Evolutionary conservation across 2,329 filamentous ascomycete genomes (phyloP), one percentile per base, ranked within the genome.

Genomic region (Cryphonectria radicalis): DNA sequence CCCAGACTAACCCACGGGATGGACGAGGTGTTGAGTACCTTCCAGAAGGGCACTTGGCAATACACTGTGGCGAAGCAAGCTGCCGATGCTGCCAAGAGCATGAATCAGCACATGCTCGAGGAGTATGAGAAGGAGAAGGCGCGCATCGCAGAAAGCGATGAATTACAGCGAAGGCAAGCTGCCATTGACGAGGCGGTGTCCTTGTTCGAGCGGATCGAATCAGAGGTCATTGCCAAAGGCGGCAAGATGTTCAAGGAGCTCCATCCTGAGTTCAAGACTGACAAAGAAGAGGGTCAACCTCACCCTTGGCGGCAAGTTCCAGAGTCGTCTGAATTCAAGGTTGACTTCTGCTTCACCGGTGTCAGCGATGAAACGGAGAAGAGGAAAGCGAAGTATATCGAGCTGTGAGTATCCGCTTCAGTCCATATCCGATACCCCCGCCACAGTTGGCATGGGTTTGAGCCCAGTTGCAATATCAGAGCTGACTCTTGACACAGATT

Each of bases 161-260:
- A 80, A 2, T 46, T 81, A 0, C 70, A 79, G 2, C 85, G 89
- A 77, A 93, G 93, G 78, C 81, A 83, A 66, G 81, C 82, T 7
- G 88, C 87, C 0, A 84, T 93, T 25, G 74, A 83, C 13, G 80
- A 84, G 10, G 77, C 88, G 19, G 80, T 91, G 19, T 73, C 77
- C 0, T 83, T 87, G 1, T 86, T 91, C 53, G 82, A 90, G 74
- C 77, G 81, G 28, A 79, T 93, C 1, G 88, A 92, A 75, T 76
- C 81, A 2, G 75, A 79, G 1, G 80, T 95, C 28, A 59, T 91
- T 1, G 79, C 81, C 4, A 88, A 85, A 70, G 89, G 87, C 0
- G 93, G 87, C 2, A 94, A 93, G 79, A 86, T 87, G 0, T 94
- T 93, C 77, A 77, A 80, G 17, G 87, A 94, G 63, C 80, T 93